Evolutionary conservation across 139 green algal species (phyloP), one percentile per base, ranked within the genome.

Genomic region (Chlorella sp.): DNA sequence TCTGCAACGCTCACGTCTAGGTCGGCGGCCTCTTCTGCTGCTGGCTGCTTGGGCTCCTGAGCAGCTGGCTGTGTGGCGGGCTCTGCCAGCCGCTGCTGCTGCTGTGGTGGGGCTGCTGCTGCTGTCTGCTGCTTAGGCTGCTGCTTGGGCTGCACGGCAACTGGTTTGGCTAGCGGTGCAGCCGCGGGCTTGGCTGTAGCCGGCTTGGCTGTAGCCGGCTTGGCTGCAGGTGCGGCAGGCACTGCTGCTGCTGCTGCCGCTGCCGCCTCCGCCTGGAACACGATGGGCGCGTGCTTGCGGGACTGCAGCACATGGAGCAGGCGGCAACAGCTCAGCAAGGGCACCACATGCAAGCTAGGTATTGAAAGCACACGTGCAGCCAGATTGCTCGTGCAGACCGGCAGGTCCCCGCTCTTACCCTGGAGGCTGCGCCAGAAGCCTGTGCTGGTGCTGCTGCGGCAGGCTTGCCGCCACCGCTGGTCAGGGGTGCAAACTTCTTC

Each of bases 181-280:
- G 54, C 38, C 8, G 73, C 56, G 22, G 76, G 19, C 11, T 19
- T 44, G 43, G 48, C 20, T 81, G 80, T 38, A 73, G 36, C 38
- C 24, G 67, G 8, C 68, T 51, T 51, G 14, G 73, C 51, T 72
- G 73, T 30, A 20, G 73, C 43, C n/a, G 76, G 26, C 17, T 38
- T 32, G 34, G 70, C 73, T 80, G 75, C 34, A 11, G 48, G 20
- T 28, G 54, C 51, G 30, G 54, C 54, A 34, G 51, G 26, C 3
- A 51, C 6, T 26, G 73, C 1, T 43, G 73, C 38, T 30, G 19
- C 36, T 40, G 54, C 60, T 62, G 77, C 36, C 20, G 77, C 76
- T 14, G 56, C 77, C 17, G 77, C 56, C 77, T 85, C 81, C 0
- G 68, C 51, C 48, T 79, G 68, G 43, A 76, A 85, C 3, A 80